These are phyloP conservation scores for Pugionium cornutum DNA, from an alignment of 345 rosid genomes.

Conservation along the genomic window DNA sequence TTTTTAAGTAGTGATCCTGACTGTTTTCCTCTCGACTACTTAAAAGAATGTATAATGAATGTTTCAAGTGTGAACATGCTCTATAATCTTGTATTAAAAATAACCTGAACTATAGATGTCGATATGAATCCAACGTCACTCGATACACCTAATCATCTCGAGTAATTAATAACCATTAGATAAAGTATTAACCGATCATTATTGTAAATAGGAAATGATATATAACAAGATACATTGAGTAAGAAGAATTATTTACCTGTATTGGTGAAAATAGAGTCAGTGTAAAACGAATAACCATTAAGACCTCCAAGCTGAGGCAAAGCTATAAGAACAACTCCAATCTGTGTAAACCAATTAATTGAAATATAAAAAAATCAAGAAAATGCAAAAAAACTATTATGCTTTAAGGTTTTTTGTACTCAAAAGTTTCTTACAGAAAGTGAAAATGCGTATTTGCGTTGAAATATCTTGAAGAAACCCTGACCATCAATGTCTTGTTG, in stretches of 20 bases:
- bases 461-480: slow-evolving; percentile 31
- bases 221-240: not conserved
- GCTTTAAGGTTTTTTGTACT: not conserved
- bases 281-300: slow-evolving; percentile 53
- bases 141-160: slow-evolving; percentile 58
- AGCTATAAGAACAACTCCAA: slow-evolving; percentile 75
- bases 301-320: slow-evolving; percentile 87
- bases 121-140: slow-evolving; percentile 67
- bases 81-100: not conserved
- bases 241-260: slow-evolving; percentile 46
- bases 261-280: slow-evolving; percentile 53
- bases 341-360: slow-evolving; percentile 33
- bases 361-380: not conserved
- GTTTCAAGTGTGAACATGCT: not conserved
- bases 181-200: not conserved
- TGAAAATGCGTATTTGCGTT: slow-evolving; percentile 31
- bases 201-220: not conserved
- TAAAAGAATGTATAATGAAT: not conserved
- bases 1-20: no score
- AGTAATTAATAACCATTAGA: not conserved
- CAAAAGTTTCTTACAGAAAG: slow-evolving; percentile 23
- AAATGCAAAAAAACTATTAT: not conserved
- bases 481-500: not conserved
- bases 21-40: no score
- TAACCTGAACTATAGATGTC: slow-evolving; percentile 77